Evolutionary conservation across 352 stramenopile genomes (phyloP).

Genomic region (Phytophthora sojae): DNA sequence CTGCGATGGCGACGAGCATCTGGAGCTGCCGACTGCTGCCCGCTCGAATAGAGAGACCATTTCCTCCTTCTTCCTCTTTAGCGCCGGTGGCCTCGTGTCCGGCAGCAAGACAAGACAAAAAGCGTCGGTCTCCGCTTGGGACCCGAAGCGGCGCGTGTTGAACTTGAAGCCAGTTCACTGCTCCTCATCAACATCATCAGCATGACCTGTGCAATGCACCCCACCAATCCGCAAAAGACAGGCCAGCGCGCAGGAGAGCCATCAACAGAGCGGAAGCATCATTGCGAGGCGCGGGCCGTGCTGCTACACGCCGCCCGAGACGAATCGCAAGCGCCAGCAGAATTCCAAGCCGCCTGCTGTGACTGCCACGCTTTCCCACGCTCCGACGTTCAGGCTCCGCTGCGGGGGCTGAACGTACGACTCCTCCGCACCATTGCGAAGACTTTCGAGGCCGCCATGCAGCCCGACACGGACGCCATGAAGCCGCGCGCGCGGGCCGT

Average conservation of each 20-base stretch:
- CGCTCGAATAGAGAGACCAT: neutral
- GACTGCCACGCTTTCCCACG: constrained; percentile 1
- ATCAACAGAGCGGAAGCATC: constrained; percentile 18
- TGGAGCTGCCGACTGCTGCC: neutral
- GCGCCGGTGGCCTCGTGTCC: neutral
- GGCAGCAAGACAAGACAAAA: no score
- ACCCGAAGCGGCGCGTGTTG: constrained; percentile 7
- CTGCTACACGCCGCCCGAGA: constrained; percentile 5
- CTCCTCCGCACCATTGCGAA: constrained; percentile 23
- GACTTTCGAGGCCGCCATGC: constrained; percentile 25
- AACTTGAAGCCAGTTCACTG: constrained; percentile 35
- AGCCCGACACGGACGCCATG: constrained; percentile 19
- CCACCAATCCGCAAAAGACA: constrained; percentile 37
- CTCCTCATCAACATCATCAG: constrained; percentile 24
- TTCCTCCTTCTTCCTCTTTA: neutral
- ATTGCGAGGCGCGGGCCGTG: constrained; percentile 6
- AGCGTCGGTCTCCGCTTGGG: neutral
- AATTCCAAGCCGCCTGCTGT: constrained; percentile 15
- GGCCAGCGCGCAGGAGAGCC: constrained; percentile 31
- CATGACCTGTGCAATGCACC: constrained; percentile 17
- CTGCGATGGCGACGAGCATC: neutral
- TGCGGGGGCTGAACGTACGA: constrained; percentile 26
- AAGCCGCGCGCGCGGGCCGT: constrained; percentile 25
- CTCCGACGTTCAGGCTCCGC: constrained; percentile 27
- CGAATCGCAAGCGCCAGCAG: constrained; percentile 25